phyloP scores from a whole-genome alignment of 768 basidiomycete genomes.

The Naganishia randhawae region DNA sequence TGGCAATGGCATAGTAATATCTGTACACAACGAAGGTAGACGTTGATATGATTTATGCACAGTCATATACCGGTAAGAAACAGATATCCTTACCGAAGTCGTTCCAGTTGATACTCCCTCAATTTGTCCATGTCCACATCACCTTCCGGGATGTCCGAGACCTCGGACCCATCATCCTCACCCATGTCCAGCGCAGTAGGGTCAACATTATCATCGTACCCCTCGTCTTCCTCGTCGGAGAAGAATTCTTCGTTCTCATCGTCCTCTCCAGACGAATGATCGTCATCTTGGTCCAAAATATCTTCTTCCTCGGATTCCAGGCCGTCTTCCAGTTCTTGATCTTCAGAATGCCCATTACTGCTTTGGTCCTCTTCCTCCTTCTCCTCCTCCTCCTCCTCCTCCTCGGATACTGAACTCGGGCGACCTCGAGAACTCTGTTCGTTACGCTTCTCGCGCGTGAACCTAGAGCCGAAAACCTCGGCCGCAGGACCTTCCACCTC shows the following conservation, averaged over 20 bases:
- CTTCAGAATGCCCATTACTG: constrained; percentile 21
- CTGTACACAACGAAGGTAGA: constrained; percentile 53
- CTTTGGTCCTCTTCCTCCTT: constrained; percentile 14
- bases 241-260: constrained; percentile 55
- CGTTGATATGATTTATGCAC: not conserved
- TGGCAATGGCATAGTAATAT: constrained; percentile 91
- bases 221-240: constrained; percentile 2
- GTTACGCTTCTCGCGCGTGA: constrained; percentile 4
- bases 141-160: constrained; percentile 51
- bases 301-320: constrained; percentile 30
- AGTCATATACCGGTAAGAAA: not conserved
- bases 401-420: constrained; percentile 16
- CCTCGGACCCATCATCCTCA: constrained; percentile 47
- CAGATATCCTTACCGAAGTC: constrained; percentile 64
- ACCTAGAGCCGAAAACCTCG: constrained; percentile 62
- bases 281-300: constrained; percentile 40
- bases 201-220: constrained; percentile 36
- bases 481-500: constrained; percentile 84
- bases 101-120: constrained; percentile 85
- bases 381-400: constrained; percentile 27
- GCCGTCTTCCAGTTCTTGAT: constrained; percentile 34
- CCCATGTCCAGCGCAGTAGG: constrained; percentile 34
- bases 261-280: constrained; percentile 78
- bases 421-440: not conserved
- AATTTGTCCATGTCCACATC: constrained; percentile 85